phyloP scores from a whole-genome alignment of 176 grass and related monocot genomes.

The Tuctoria greenei region DNA sequence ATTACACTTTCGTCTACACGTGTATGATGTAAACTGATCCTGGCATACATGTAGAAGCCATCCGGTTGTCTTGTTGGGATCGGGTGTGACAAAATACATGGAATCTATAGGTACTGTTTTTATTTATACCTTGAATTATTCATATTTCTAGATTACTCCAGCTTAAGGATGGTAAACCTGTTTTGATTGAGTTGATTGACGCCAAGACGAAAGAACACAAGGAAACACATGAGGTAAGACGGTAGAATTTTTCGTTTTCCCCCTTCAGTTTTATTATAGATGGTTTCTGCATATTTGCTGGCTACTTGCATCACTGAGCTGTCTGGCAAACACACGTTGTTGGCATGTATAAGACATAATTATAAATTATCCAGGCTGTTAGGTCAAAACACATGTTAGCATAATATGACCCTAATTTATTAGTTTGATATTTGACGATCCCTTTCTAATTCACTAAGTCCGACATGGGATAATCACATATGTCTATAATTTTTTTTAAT shows the following conservation, averaged over 20 bases:
- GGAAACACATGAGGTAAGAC: conserved; percentile 77
- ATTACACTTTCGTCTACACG: too few species aligned
- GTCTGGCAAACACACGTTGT: background rate
- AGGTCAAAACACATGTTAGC: background rate
- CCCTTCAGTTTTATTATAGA: conserved; percentile 9
- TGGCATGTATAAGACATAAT: background rate
- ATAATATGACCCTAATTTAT: background rate
- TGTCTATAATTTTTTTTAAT: too few species aligned
- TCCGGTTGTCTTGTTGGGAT: too few species aligned
- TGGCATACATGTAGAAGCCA: too few species aligned
- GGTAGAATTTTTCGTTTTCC: background rate
- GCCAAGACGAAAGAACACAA: conserved; percentile 81
- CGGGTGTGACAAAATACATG: too few species aligned
- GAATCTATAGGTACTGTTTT: conserved; percentile 17
- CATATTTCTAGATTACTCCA: conserved; percentile 63
- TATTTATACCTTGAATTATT: conserved; percentile 19
- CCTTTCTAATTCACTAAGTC: background rate
- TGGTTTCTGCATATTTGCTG: background rate
- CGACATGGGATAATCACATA: background rate
- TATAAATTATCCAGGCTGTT: conserved; percentile 3
- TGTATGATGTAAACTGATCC: too few species aligned
- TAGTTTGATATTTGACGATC: background rate
- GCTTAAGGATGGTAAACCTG: conserved; percentile 80
- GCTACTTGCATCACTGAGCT: conserved; percentile 20
- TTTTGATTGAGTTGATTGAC: conserved; percentile 83